phyloP scores from a whole-genome alignment of 2,329 filamentous ascomycete species.

The Davidsoniella eucalypti region DNA sequence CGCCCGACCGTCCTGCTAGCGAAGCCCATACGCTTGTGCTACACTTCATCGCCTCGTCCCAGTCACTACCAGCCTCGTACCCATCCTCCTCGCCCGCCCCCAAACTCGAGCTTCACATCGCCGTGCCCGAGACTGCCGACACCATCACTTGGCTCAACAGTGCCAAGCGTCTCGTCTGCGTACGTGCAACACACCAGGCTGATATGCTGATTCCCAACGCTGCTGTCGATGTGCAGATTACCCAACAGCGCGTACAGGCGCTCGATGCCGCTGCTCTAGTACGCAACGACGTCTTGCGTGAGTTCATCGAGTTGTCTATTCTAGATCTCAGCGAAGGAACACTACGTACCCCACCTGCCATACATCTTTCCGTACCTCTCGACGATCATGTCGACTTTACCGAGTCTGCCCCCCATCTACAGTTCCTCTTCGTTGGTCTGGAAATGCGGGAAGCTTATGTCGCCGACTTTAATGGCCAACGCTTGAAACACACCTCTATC shows the following conservation, averaged over 20 bases:
- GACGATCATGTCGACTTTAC: background rate
- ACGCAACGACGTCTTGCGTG: conserved; percentile 17
- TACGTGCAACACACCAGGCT: conserved; percentile 22
- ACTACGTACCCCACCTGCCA: conserved; percentile 25
- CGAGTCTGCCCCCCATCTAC: conserved; percentile 23
- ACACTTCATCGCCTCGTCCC: conserved; percentile 9
- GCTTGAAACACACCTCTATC: conserved; percentile 33
- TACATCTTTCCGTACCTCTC: conserved; percentile 30
- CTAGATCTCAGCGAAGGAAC: conserved; percentile 29
- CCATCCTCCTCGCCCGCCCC: conserved; percentile 9
- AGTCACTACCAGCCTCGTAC: conserved; percentile 12
- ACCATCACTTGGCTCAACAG: conserved; percentile 15
- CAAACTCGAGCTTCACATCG: conserved; percentile 14
- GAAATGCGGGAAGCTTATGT: conserved; percentile 30
- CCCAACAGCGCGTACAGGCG: conserved; percentile 18
- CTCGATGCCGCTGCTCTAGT: conserved; percentile 2
- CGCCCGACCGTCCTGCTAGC: conserved; percentile 16
- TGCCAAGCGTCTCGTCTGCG: conserved; percentile 21
- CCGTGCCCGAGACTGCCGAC: conserved; percentile 10
- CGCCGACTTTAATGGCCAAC: conserved; percentile 25
- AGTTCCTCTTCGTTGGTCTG: conserved; percentile 31
- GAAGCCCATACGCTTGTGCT: conserved; percentile 4
- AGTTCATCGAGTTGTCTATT: conserved; percentile 28
- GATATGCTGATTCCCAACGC: conserved; percentile 26
- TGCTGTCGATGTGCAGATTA: conserved; percentile 26